These are phyloP conservation scores for Echeveria elegans DNA, from an alignment of 164 flowering plant species.

Conservation along the genomic window DNA sequence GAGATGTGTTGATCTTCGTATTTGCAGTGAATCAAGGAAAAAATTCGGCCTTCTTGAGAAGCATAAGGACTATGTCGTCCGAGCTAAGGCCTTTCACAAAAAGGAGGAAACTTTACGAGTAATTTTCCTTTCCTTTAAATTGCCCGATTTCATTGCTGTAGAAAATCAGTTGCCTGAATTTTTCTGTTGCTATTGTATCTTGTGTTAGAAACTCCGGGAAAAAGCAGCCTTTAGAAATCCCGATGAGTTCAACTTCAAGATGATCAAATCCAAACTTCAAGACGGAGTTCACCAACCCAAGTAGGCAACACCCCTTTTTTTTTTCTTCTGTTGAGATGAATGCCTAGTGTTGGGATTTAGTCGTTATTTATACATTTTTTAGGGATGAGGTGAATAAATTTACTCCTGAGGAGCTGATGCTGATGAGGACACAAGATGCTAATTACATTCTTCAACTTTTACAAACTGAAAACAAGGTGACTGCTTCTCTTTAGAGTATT, in stretches of 20 bases:
- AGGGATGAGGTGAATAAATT: conserved; percentile 68
- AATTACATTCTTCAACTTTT: conserved; percentile 71
- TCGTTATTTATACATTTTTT: not conserved
- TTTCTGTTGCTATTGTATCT: not conserved
- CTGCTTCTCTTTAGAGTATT: not conserved
- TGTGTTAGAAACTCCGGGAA: conserved; percentile 60
- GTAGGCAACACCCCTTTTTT: conserved; percentile 28
- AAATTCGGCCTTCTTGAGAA: conserved; percentile 79
- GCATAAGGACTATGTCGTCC: conserved; percentile 79
- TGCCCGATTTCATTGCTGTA: too few species aligned
- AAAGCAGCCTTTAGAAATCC: conserved; percentile 80
- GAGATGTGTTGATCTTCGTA: too few species aligned
- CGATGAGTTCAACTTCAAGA: conserved; percentile 83
- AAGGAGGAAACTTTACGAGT: conserved; percentile 68
- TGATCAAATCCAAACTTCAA: conserved; percentile 52
- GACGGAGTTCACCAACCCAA: conserved; percentile 61
- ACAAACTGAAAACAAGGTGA: conserved; percentile 80
- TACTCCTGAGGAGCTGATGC: conserved; percentile 61
- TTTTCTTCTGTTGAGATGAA: not conserved
- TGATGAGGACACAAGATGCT: conserved; percentile 89
- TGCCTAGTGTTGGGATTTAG: not conserved
- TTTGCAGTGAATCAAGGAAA: conserved; percentile 39
- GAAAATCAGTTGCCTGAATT: too few species aligned
- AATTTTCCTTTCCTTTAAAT: conserved; percentile 1
- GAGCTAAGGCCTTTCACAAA: conserved; percentile 57